Evolutionary conservation across 768 basidiomycete genomes (phyloP).

Genomic region (Mycena galopus): DNA sequence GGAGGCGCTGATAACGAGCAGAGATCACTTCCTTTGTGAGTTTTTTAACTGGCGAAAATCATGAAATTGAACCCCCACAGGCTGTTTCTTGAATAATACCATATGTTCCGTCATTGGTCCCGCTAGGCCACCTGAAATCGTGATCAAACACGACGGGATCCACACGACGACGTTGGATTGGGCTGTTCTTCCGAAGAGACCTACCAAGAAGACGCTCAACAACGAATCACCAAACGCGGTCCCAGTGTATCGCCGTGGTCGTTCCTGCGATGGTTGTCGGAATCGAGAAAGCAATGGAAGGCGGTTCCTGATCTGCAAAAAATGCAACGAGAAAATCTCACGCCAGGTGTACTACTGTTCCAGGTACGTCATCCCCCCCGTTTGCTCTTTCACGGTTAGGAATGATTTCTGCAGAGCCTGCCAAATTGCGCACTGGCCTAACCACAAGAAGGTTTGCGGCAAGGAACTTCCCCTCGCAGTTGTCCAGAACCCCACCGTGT

Average conservation of each 20-base stretch:
- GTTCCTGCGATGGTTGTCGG: not conserved
- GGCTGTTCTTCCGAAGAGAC: not conserved
- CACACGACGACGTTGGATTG: not conserved
- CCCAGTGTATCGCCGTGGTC: not conserved
- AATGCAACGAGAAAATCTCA: not conserved
- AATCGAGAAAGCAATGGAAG: not conserved
- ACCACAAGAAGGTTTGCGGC: conserved; percentile 15
- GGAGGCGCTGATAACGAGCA: too few species aligned
- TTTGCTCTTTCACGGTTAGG: not conserved
- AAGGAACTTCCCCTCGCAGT: not conserved
- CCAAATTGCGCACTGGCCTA: not conserved
- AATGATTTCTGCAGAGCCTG: too few species aligned
- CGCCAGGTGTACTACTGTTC: conserved; percentile 5
- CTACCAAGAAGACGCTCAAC: not conserved
- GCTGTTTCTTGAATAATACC: not conserved
- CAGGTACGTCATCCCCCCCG: not conserved
- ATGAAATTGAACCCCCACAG: too few species aligned
- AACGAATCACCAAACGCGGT: not conserved
- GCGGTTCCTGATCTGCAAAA: not conserved
- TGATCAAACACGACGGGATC: not conserved
- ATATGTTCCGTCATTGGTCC: not conserved
- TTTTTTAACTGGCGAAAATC: too few species aligned
- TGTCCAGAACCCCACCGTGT: not conserved
- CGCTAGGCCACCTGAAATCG: not conserved
- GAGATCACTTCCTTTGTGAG: too few species aligned